Evolutionary conservation across 2,329 filamentous ascomycete genomes (phyloP).

Genomic region (Xylaria sp.): DNA sequence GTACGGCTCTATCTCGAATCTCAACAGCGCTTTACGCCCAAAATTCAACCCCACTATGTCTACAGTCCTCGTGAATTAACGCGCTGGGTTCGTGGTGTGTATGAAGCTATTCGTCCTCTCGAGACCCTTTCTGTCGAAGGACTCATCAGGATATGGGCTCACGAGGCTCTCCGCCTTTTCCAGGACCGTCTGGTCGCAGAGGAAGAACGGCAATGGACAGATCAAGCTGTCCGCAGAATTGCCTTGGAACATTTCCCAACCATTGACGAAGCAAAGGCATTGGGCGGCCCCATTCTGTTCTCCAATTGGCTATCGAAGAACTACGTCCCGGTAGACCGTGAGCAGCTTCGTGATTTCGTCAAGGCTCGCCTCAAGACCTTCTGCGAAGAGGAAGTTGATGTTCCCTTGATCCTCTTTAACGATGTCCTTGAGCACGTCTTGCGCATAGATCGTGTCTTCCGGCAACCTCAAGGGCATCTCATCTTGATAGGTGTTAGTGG

Average conservation of each 20-base stretch:
- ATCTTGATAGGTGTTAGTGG: conserved; percentile 99
- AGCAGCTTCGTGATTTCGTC: conserved; percentile 95
- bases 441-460: conserved; percentile 97
- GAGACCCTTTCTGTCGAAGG: conserved; percentile 90
- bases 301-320: conserved; percentile 99
- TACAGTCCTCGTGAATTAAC: conserved; percentile 99
- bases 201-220: conserved; percentile 94
- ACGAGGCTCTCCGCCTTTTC: conserved; percentile 95
- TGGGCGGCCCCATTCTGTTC: conserved; percentile 94
- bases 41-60: conserved; percentile 98
- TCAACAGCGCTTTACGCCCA: conserved; percentile 91
- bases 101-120: conserved; percentile 93
- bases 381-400: conserved; percentile 99
- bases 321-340: conserved; percentile 95
- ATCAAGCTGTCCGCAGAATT: conserved; percentile 85
- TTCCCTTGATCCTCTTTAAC: conserved; percentile 98
- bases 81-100: conserved; percentile 95
- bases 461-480: conserved; percentile 96
- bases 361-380: conserved; percentile 97
- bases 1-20: conserved; percentile 96
- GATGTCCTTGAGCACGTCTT: conserved; percentile 98
- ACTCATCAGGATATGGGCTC: conserved; percentile 95
- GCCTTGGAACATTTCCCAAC: conserved; percentile 93
- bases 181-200: conserved; percentile 96
- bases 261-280: conserved; percentile 88